These are phyloP conservation scores for Usnea hakonensis DNA, from an alignment of 495 filamentous ascomycete species.

Conservation along the genomic window DNA sequence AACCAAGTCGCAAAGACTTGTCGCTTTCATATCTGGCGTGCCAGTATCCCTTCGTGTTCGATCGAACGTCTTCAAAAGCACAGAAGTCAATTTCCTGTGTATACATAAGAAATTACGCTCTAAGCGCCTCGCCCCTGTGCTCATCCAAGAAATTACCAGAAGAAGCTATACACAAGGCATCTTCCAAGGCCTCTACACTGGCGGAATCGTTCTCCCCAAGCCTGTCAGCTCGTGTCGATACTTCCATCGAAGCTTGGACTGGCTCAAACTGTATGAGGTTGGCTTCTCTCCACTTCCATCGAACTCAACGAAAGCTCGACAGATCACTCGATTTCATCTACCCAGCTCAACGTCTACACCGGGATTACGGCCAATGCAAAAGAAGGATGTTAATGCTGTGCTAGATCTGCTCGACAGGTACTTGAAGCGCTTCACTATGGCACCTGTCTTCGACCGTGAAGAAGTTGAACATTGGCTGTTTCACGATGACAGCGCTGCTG, in stretches of 20 bases:
- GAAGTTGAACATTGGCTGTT: constrained; percentile 87
- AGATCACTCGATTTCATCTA: constrained; percentile 71
- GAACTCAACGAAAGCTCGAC: constrained; percentile 71
- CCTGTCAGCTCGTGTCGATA: constrained; percentile 90
- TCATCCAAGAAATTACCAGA: constrained; percentile 96
- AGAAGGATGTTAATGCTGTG: constrained; percentile 74
- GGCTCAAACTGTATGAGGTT: constrained; percentile 89
- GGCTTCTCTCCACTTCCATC: constrained; percentile 78
- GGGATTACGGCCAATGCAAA: constrained; percentile 72
- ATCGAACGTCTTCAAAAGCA: constrained; percentile 61
- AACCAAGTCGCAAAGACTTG: constrained; percentile 66
- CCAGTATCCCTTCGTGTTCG: constrained; percentile 77
- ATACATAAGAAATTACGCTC: constrained; percentile 95
- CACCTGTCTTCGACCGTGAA: constrained; percentile 67
- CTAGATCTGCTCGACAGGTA: constrained; percentile 69
- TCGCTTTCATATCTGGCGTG: constrained; percentile 91
- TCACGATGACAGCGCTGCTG: constrained; percentile 50
- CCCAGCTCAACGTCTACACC: constrained; percentile 60
- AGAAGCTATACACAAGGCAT: constrained; percentile 74
- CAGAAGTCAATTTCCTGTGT: constrained; percentile 96
- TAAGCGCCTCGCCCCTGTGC: constrained; percentile 81
- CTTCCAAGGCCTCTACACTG: constrained; percentile 94
- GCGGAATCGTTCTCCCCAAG: constrained; percentile 78
- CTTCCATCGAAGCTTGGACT: constrained; percentile 86
- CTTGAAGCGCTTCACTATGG: constrained; percentile 69